Evolutionary conservation across 1,284 basidiomycete genomes (phyloP), one percentile per base, ranked within the genome.

Genomic region (Ustilago tritici): DNA sequence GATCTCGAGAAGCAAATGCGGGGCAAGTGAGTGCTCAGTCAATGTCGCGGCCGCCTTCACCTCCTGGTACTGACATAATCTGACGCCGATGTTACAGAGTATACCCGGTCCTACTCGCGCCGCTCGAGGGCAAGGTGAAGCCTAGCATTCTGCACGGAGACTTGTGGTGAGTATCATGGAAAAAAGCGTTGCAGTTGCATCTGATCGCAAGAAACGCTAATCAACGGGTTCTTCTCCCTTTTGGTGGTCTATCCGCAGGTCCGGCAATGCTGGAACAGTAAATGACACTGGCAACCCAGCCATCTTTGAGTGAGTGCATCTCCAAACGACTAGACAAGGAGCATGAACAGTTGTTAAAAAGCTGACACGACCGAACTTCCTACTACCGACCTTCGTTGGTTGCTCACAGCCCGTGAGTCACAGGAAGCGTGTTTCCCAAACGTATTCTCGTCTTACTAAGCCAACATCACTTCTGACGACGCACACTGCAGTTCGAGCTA

Each of bases 101-200:
- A 9, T 76, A 76, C 36, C 73, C 65, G 6, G 54, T 76, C 4
- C 55, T 76, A 9, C 56, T 76, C 2, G 60, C 57, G 5, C 68
- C 69, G n/a, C 62, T 76, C 8, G 69, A 76, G 57, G 73, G 68
- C n/a, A 76, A 65, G 32, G 61, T 76, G 38, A 61, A 62, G 56
- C 68, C 73, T 23, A 60, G 60, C 46, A 71, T 76, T 32, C 38
- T 76, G 40, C 73, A 76, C 43, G 73, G 73, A n/a, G 69, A 76
- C 49, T 53, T 76, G n/a, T 76, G 73, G 73, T 74, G 23, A 63
- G 71, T 40, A 17, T 9, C 23, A 28, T 38, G 1, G 31, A 5
- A 31, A 15, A 9, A 28, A 40, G n/a, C 19, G 6, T 41, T 3
- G 15, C 2, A 12, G 28, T 2, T 23, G n/a, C 17, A 6, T 23